Percentiles rank a stretch among this genome's conserved stretches.
These are phyloP conservation scores for Linderina pennispora DNA, from an alignment of 192 early-diverging fungal genomes.

Conservation along the genomic window DNA sequence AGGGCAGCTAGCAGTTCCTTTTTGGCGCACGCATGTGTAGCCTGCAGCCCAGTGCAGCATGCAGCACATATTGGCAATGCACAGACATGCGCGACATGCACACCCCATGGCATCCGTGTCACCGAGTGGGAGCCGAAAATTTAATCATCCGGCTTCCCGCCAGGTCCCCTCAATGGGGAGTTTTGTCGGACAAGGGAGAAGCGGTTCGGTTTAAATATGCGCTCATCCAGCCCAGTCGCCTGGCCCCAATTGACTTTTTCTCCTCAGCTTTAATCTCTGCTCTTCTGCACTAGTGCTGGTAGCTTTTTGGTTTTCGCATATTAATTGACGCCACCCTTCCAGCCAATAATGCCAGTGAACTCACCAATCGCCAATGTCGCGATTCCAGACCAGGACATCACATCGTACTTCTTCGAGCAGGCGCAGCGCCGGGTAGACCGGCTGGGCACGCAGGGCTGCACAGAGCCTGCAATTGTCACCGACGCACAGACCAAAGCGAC, in stretches of 20 bases:
- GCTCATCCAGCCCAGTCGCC: too few species aligned
- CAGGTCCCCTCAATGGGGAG: too few species aligned
- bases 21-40: too few species aligned
- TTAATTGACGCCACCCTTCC: not conserved
- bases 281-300: not conserved
- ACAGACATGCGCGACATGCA: too few species aligned
- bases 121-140: too few species aligned
- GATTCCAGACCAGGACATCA: constrained; percentile 18
- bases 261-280: not conserved
- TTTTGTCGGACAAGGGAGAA: too few species aligned
- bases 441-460: not conserved
- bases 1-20: too few species aligned
- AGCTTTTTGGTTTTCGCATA: not conserved
- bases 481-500: constrained; percentile 5
- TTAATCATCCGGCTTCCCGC: too few species aligned
- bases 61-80: too few species aligned
- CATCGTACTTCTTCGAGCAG: constrained; percentile 20
- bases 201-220: too few species aligned
- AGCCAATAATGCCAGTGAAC: constrained; percentile 16
- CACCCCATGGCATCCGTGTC: not conserved
- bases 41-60: not conserved
- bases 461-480: constrained; percentile 9
- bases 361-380: constrained; percentile 20
- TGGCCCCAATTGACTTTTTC: not conserved
- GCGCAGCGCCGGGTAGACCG: constrained; percentile 9